Percentiles rank a stretch among this genome's conserved stretches.
These are phyloP conservation scores for Hibiscus syriacus DNA, from an alignment of 345 rosid genomes.

Conservation along the genomic window DNA sequence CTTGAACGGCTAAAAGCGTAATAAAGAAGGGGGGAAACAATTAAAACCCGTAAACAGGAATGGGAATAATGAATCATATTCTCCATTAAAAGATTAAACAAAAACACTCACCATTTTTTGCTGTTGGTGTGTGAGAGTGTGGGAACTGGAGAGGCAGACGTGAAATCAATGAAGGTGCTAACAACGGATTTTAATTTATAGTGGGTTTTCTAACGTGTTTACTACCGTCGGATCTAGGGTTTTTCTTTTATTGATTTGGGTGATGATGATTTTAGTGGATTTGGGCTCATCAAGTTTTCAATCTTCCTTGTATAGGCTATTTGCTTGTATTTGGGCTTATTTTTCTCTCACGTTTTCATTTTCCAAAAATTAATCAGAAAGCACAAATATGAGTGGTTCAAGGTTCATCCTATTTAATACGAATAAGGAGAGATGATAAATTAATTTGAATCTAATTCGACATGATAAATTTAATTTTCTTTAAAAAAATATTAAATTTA, in stretches of 20 bases:
- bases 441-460: too few relatives aligned
- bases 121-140: neutral
- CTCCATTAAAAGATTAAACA: neutral
- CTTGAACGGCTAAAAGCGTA: constrained; percentile 57
- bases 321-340: neutral
- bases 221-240: constrained; percentile 21
- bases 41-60: neutral
- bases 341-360: too few relatives aligned
- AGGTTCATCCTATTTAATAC: too few relatives aligned
- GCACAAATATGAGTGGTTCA: too few relatives aligned
- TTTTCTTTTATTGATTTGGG: neutral
- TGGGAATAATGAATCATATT: neutral
- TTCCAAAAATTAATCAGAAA: too few relatives aligned
- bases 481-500: too few relatives aligned
- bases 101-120: constrained; percentile 29
- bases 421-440: too few relatives aligned
- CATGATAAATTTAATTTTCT: too few relatives aligned
- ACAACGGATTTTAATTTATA: constrained; percentile 22
- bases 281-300: neutral
- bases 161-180: neutral
- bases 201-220: neutral
- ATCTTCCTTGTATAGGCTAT: too few relatives aligned
- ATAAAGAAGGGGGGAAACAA: neutral
- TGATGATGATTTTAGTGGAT: neutral
- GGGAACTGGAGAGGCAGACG: constrained; percentile 2